A percentile compares a stretch with the other conserved stretches of the same genome.
Conservation (phyloP, 2,329 filamentous ascomycete genomes). For the Colletotrichum sp. region DNA sequence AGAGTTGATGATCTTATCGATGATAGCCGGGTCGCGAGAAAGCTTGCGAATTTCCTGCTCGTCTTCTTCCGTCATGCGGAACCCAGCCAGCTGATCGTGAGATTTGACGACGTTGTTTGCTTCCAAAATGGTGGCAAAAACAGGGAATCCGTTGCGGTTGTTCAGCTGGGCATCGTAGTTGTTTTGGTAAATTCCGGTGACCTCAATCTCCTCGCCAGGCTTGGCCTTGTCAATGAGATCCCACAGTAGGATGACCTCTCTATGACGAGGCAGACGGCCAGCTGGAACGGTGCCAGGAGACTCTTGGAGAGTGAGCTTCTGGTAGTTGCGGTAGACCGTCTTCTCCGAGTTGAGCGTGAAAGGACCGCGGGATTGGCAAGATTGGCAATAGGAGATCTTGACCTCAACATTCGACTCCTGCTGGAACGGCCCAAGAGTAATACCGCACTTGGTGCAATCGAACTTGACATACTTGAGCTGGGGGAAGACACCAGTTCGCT, state of each 20-base stretch:
- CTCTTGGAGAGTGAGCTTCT: constrained; percentile 96
- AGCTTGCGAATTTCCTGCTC: constrained; percentile 88
- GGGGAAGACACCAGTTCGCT: constrained; percentile 93
- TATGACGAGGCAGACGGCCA: constrained; percentile 88
- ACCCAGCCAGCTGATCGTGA: constrained; percentile 96
- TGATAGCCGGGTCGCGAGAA: constrained; percentile 87
- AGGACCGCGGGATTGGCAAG: constrained; percentile 92
- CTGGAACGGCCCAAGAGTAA: constrained; percentile 93
- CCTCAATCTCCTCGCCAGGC: constrained; percentile 95
- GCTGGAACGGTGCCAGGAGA: constrained; percentile 96
- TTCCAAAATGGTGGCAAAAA: constrained; percentile 96
- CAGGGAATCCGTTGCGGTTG: constrained; percentile 97
- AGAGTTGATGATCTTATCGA: constrained; percentile 91
- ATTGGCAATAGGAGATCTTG: constrained; percentile 95
- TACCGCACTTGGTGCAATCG: constrained; percentile 91
- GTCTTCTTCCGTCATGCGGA: constrained; percentile 93
- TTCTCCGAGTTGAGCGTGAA: constrained; percentile 97
- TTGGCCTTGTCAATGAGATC: constrained; percentile 97
- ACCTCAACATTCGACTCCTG: constrained; percentile 97
- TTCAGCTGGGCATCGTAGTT: constrained; percentile 98
- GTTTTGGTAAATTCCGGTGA: constrained; percentile 96
- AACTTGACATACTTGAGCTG: constrained; percentile 99
- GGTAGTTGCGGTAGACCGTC: constrained; percentile 98
- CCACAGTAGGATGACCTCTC: constrained; percentile 95
- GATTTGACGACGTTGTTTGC: constrained; percentile 97